Conservation (phyloP, 1,139 yeast genomes). For the Suhomyces coccinellae region DNA sequence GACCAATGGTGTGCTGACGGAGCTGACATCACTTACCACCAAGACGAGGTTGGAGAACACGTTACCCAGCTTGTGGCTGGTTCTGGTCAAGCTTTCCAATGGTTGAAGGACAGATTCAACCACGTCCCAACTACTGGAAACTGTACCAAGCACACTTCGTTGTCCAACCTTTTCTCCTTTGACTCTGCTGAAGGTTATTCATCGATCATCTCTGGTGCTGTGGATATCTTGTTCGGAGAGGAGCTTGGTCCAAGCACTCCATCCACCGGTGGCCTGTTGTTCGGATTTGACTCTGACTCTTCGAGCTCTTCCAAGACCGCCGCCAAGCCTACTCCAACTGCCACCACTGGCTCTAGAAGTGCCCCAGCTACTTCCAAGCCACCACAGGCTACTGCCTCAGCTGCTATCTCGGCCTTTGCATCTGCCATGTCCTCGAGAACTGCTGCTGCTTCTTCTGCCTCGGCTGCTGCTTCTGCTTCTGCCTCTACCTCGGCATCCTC, state of each 20-base stretch:
- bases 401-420: background rate
- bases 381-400: background rate
- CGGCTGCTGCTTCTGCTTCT: background rate
- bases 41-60: conserved; percentile 20
- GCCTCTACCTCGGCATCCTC: conserved; percentile 1
- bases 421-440: background rate
- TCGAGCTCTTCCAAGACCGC: background rate
- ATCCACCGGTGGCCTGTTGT: background rate
- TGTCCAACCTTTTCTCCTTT: conserved; percentile 1
- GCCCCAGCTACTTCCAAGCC: background rate
- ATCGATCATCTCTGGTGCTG: background rate
- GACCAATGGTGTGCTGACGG: conserved; percentile 19
- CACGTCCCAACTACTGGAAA: background rate
- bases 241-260: conserved; percentile 3
- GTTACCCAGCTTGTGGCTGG: conserved; percentile 18
- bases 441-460: background rate
- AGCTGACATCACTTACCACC: conserved; percentile 18
- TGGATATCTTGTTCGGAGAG: background rate
- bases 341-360: background rate
- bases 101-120: conserved; percentile 13
- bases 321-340: background rate
- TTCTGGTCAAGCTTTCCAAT: conserved; percentile 18
- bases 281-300: background rate
- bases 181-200: conserved; percentile 2
- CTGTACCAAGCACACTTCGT: conserved; percentile 1